phyloP scores from a whole-genome alignment of 2,329 filamentous ascomycete species.

The Sporothrix brasiliensis region DNA sequence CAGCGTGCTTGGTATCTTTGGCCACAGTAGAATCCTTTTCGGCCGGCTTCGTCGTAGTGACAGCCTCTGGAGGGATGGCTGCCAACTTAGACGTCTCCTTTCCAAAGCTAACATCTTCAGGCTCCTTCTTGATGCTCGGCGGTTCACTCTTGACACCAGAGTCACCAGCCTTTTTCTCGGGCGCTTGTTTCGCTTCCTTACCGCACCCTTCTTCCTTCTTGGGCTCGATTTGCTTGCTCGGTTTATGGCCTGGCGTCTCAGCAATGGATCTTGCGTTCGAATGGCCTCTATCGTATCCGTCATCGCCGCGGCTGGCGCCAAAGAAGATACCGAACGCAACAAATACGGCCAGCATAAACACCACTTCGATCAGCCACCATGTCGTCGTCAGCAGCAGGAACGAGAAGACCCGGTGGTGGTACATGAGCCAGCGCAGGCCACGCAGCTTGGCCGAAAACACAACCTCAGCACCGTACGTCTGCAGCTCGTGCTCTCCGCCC shows the following conservation, averaged over 20 bases:
- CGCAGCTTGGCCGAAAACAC: slow-evolving; percentile 73
- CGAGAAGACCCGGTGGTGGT: slow-evolving; percentile 72
- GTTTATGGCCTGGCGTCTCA: neutral
- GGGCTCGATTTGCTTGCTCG: neutral
- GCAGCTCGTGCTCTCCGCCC: slow-evolving; percentile 56
- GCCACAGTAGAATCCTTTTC: neutral
- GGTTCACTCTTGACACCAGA: neutral
- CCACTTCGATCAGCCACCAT: slow-evolving; percentile 78
- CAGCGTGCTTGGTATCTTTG: neutral
- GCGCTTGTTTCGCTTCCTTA: neutral
- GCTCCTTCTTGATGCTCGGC: slow-evolving; percentile 14
- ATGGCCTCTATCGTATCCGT: neutral
- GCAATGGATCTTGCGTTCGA: neutral
- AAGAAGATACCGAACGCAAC: slow-evolving; percentile 49
- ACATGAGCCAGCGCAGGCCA: slow-evolving; percentile 84
- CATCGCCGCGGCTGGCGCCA: neutral
- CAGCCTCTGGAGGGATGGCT: slow-evolving; percentile 1
- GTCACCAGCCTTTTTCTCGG: neutral
- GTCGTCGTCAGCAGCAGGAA: slow-evolving; percentile 68
- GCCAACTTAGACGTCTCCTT: slow-evolving; percentile 4
- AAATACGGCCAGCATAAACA: slow-evolving; percentile 69
- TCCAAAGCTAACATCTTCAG: neutral
- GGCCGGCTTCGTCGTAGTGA: slow-evolving; percentile 1
- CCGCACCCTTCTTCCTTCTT: neutral
- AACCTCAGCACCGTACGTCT: slow-evolving; percentile 73